Percentiles rank a stretch among this genome's conserved stretches.
These are phyloP conservation scores for Candida arabinofermentans DNA, from an alignment of 805 yeast genomes.

Conservation along the genomic window DNA sequence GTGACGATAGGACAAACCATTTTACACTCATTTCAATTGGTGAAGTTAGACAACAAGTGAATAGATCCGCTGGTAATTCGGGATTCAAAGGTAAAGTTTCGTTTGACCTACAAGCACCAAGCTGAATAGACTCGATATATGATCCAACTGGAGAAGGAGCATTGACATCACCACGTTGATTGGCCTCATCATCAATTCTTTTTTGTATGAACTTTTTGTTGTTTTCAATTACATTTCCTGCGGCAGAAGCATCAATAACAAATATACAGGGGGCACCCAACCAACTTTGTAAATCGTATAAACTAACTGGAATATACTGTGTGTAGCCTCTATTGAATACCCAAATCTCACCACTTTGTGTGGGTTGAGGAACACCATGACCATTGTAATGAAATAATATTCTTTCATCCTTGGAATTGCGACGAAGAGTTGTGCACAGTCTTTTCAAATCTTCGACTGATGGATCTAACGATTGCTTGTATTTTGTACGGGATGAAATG, in stretches of 20 bases:
- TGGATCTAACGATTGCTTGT: conserved; percentile 89
- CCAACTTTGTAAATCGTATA: conserved; percentile 96
- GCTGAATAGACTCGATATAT: conserved; percentile 82
- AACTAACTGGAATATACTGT: conserved; percentile 92
- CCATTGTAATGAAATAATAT: conserved; percentile 94
- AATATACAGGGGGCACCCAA: conserved; percentile 95
- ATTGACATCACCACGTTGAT: conserved; percentile 43
- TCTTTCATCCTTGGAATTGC: conserved; percentile 91
- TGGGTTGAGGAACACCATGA: conserved; percentile 97
- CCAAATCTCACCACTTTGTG: conserved; percentile 96
- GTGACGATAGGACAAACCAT: conserved; percentile 87
- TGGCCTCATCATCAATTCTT: conserved; percentile 81
- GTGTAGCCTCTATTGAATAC: conserved; percentile 96
- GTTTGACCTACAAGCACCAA: conserved; percentile 87
- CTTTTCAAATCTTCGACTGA: conserved; percentile 93
- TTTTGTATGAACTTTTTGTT: conserved; percentile 88
- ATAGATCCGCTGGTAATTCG: conserved; percentile 90
- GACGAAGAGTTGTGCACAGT: conserved; percentile 80
- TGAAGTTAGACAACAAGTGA: conserved; percentile 91
- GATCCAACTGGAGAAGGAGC: conserved; percentile 63
- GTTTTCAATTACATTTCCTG: conserved; percentile 88
- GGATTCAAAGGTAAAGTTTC: conserved; percentile 92
- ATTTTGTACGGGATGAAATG: conserved; percentile 78
- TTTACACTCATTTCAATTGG: conserved; percentile 92
- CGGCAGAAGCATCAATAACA: conserved; percentile 91